Base-by-base conservation (phyloP, 495 filamentous ascomycete species). In the Trichoderma reesei region DNA sequence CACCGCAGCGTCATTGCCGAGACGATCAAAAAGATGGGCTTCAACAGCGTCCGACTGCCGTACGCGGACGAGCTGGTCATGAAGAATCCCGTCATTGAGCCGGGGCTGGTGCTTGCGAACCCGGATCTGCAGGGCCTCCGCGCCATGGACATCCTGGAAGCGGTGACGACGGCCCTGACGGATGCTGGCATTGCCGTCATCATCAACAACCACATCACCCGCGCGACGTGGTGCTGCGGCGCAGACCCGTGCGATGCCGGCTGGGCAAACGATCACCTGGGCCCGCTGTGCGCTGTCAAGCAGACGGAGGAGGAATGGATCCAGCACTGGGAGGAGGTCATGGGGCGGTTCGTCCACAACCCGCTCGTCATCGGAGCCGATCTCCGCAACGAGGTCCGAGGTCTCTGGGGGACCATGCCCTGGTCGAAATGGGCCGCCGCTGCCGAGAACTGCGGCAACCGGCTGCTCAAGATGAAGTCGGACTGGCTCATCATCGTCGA, bases 401-500 rank as follows among this genome's bases (percentile, higher is more conserved):
- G 84, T 18, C 70, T 84, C 9, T 86, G 83, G 84, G 84, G 83
- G 31, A 86, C 84, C 18, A 83, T 86, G 82, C 68, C 78, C 16
- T 86, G 83, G 83, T 71, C 73, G 14, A 66, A 70, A 26, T 86
- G 84, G 85, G 84, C 83, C 10, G 71, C 73, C 3, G 85, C 84
- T 0, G 83, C 84, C 4, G 83, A 86, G 71, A 69, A 71, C 39
- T 82, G 80, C 11, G 80, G 82, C 36, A 83, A 85, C 63, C 72
- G 75, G 13, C 68, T 86, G 66, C 70, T 86, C 39, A 74, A 71
- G 63, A 76, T 86, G 67, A 81, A 85, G 60, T 73, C 74, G 38
- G 76, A 86, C 71, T 87, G 83, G 83, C 68, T 87, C 44, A 83
- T 87, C 68, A 68, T 87, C 48, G 81, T 87, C 42, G 84, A 82